Conservation (phyloP, 371 early-diverging fungal genomes). For the Rhizopus delemar region DNA sequence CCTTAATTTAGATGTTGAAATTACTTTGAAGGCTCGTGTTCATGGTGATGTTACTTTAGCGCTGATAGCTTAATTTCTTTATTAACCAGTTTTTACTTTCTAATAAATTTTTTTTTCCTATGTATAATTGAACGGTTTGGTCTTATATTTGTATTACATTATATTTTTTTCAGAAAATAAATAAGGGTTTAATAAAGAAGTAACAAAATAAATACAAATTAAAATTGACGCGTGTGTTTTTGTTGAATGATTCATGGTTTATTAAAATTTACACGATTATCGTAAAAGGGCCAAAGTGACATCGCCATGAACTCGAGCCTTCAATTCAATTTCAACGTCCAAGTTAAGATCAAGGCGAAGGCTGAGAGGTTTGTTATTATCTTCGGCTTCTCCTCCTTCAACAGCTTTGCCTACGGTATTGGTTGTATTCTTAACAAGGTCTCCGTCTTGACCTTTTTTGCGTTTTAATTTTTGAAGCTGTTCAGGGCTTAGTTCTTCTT, state of each 20-base stretch:
- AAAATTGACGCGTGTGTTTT: not conserved
- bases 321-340: slow-evolving; percentile 26
- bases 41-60: slow-evolving; percentile 42
- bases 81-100: not conserved
- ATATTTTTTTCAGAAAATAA: not conserved
- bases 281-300: slow-evolving; percentile 33
- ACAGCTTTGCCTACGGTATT: slow-evolving; percentile 18
- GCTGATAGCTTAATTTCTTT: slow-evolving; percentile 21
- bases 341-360: slow-evolving; percentile 30
- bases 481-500: slow-evolving; percentile 16
- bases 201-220: not conserved
- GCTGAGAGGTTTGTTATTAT: slow-evolving; percentile 15
- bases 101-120: not conserved
- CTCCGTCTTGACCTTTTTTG: slow-evolving; percentile 2
- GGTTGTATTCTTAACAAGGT: slow-evolving; percentile 13
- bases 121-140: not conserved
- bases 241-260: not conserved
- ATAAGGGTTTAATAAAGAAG: not conserved
- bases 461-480: slow-evolving; percentile 13
- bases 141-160: slow-evolving; percentile 1
- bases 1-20: slow-evolving; percentile 38
- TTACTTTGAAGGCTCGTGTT: slow-evolving; percentile 32
- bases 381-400: slow-evolving; percentile 2
- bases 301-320: slow-evolving; percentile 29
- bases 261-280: slow-evolving; percentile 8